phyloP scores from a whole-genome alignment of 2,329 filamentous ascomycete species.

The Fusarium praegraminearum region DNA sequence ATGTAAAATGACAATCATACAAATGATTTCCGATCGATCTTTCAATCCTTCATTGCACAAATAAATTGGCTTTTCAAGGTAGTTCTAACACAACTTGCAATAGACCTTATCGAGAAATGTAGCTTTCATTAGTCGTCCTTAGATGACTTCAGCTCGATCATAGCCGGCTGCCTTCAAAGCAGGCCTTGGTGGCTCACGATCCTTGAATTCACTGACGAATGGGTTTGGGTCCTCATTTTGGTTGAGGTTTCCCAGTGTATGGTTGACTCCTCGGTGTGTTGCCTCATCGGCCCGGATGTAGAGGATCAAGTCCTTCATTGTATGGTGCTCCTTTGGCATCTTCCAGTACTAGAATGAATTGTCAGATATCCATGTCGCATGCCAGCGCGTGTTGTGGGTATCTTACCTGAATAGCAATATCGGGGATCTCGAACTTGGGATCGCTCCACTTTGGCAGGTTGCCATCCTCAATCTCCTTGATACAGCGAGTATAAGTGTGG shows the following conservation, averaged over 20 bases:
- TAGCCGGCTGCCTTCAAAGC: slow-evolving; percentile 77
- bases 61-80: slow-evolving; percentile 1
- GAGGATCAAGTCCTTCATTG: slow-evolving; percentile 86
- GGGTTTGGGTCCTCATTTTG: slow-evolving; percentile 92
- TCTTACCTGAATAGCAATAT: slow-evolving; percentile 78
- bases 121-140: slow-evolving; percentile 13
- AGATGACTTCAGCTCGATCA: slow-evolving; percentile 86
- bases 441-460: slow-evolving; percentile 83
- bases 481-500: slow-evolving; percentile 90
- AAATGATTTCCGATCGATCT: neutral
- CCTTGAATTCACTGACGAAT: slow-evolving; percentile 85
- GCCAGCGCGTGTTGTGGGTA: neutral
- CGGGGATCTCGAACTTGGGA: slow-evolving; percentile 78
- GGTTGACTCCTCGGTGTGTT: slow-evolving; percentile 93
- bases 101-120: neutral
- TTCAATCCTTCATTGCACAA: neutral
- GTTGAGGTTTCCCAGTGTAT: slow-evolving; percentile 89
- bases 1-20: slow-evolving; percentile 7
- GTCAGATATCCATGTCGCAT: slow-evolving; percentile 2
- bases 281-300: slow-evolving; percentile 94
- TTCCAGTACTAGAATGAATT: slow-evolving; percentile 77
- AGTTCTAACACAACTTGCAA: neutral
- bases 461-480: slow-evolving; percentile 88
- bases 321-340: slow-evolving; percentile 85
- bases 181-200: slow-evolving; percentile 73